Evolutionary conservation across 2,329 filamentous ascomycete genomes (phyloP).

Genomic region (Camptophora hylomeconis): DNA sequence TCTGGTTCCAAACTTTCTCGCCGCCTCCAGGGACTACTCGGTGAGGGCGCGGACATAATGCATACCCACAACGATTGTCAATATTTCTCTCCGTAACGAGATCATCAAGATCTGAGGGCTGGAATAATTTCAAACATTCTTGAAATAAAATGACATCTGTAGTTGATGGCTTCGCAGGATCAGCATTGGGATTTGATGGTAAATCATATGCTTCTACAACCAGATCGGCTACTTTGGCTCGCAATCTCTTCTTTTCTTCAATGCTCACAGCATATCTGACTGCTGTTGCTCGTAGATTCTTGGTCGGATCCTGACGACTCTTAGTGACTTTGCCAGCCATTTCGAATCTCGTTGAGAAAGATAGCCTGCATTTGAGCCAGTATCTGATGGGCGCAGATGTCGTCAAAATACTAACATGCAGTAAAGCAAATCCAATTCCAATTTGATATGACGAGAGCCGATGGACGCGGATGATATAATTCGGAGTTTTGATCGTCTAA

Average conservation of each 20-base stretch:
- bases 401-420: too few species aligned
- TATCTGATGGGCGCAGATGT: too few species aligned
- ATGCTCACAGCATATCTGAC: constrained; percentile 71
- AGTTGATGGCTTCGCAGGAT: constrained; percentile 39
- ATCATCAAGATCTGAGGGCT: constrained; percentile 79
- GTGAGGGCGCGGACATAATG: constrained; percentile 58
- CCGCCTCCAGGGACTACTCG: constrained; percentile 45
- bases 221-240: constrained; percentile 58
- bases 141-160: constrained; percentile 55
- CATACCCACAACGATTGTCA: constrained; percentile 69
- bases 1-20: constrained; percentile 34
- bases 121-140: constrained; percentile 56
- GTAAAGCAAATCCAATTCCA: too few species aligned
- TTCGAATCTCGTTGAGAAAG: too few species aligned
- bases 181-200: constrained; percentile 39
- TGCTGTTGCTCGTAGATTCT: constrained; percentile 53
- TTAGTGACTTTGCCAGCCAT: too few species aligned
- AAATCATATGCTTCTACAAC: constrained; percentile 59
- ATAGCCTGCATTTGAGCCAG: too few species aligned
- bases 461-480: too few species aligned
- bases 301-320: too few species aligned
- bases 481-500: too few species aligned
- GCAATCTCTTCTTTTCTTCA: constrained; percentile 67
- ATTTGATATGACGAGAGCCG: too few species aligned
- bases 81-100: constrained; percentile 82